Evolutionary conservation across 2,329 filamentous ascomycete species (phyloP), one percentile per base, ranked within the genome.

Genomic region (Penicillium griseofulvum): DNA sequence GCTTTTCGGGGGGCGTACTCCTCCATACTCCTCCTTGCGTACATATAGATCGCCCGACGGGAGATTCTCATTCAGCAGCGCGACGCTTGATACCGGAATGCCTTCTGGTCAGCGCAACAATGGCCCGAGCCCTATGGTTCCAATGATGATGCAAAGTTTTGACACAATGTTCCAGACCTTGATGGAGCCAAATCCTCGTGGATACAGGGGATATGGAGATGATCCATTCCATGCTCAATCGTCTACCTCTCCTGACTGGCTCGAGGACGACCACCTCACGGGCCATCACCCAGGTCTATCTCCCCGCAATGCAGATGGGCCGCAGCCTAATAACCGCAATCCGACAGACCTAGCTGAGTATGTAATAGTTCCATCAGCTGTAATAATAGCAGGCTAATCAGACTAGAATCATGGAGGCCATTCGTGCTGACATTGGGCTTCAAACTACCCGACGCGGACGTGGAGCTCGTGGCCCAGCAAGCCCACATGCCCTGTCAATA

Each of bases 261-360:
- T 48, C 16, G 42, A 56, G 7, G 39, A 43, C 29, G 52, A 52
- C 12, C 52, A 49, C 24, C 31, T 50, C 10, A 58, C 55, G 3
- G 61, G 55, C 8, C 58, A 54, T 44, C 58, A 62, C 16, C 38
- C 47, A 11, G 75, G 76, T 46, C 65, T 83, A 41, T 71, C 70
- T 49, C 82, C 83, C 33, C 78, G 81, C 59, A 76, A 84, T 65
- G 74, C 78, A 26, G 76, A 82, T 62, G 71, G 71, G 28, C 75
- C 81, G 37, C 81, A 81, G 59, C 74, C 77, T 16, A 74, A 71
- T 52, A 65, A 71, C n/a, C 72, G 75, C 52, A 78, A 78, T 9
- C 69, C 80, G 22, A 75, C 77, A 52, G 78, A 78, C 54, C 60
- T 84, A 50, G 65, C 74, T 60, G 76, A 78, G 78, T 81, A 76